phyloP scores from a whole-genome alignment of 148 eudicot genomes.

The Rhododendron williamsianum region DNA sequence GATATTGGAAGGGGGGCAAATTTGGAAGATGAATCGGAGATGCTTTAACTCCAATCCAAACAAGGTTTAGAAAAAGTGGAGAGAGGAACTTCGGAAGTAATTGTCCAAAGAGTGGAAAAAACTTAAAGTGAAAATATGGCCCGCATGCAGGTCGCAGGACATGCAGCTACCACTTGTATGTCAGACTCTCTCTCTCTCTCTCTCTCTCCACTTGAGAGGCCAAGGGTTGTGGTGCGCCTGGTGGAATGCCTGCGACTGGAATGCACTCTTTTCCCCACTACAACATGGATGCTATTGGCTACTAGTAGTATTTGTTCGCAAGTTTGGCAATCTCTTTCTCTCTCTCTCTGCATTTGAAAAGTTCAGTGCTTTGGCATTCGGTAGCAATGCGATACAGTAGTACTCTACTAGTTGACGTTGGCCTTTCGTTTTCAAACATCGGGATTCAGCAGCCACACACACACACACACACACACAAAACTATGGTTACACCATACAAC shows the following conservation, averaged over 20 bases:
- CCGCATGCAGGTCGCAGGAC: constrained; percentile 14
- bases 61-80: background rate
- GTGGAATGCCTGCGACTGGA: background rate
- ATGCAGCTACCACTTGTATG: constrained; percentile 2
- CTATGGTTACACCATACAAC: too few relatives aligned
- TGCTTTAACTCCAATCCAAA: too few relatives aligned
- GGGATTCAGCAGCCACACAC: too few relatives aligned
- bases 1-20: too few relatives aligned
- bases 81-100: background rate
- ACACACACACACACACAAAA: too few relatives aligned
- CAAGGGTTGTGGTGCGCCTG: background rate
- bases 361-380: background rate
- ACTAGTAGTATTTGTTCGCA: background rate
- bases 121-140: constrained; percentile 22
- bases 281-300: background rate
- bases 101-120: background rate
- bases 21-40: too few relatives aligned
- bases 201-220: background rate
- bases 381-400: background rate
- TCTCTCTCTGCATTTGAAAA: background rate
- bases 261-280: background rate
- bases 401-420: background rate
- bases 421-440: too few relatives aligned
- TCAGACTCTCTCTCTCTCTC: constrained; percentile 3
- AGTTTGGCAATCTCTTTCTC: background rate